These are phyloP conservation scores for Annona squamosa DNA, from an alignment of 164 flowering plant species.

Conservation along the genomic window DNA sequence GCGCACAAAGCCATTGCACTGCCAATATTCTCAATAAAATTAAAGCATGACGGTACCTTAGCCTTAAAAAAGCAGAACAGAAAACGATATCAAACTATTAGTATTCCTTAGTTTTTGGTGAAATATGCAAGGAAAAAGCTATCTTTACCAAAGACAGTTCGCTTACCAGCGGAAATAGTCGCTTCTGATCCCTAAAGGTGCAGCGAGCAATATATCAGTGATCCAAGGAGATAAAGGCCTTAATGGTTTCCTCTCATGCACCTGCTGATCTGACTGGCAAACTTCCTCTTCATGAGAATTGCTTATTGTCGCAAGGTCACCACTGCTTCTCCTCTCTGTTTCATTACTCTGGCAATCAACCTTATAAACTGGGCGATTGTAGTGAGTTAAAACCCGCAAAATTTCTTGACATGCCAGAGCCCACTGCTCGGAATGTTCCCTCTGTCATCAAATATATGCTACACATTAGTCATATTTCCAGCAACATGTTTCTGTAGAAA, in stretches of 20 bases:
- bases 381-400: slow-evolving; percentile 78
- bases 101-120: too few relatives aligned
- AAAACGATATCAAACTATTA: too few relatives aligned
- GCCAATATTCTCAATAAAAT: too few relatives aligned
- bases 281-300: slow-evolving; percentile 28
- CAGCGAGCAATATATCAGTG: slow-evolving; percentile 90
- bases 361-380: slow-evolving; percentile 88
- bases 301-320: slow-evolving; percentile 58
- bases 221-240: slow-evolving; percentile 97
- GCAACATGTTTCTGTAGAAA: too few relatives aligned
- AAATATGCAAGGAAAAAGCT: too few relatives aligned
- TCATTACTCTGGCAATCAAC: slow-evolving; percentile 46
- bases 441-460: slow-evolving; percentile 30
- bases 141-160: neutral
- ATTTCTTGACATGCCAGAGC: slow-evolving; percentile 97
- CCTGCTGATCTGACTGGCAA: slow-evolving; percentile 23
- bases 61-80: too few relatives aligned
- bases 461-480: neutral
- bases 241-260: slow-evolving; percentile 67
- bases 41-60: too few relatives aligned
- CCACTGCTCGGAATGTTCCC: slow-evolving; percentile 91
- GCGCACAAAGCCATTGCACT: too few relatives aligned
- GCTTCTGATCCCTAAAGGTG: slow-evolving; percentile 88
- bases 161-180: slow-evolving; percentile 92
- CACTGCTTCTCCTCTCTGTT: slow-evolving; percentile 52